Percentiles rank a stretch among this genome's conserved stretches.
These are phyloP conservation scores for Pythium pectinolyticum DNA, from an alignment of 352 stramenopile species.

Conservation along the genomic window DNA sequence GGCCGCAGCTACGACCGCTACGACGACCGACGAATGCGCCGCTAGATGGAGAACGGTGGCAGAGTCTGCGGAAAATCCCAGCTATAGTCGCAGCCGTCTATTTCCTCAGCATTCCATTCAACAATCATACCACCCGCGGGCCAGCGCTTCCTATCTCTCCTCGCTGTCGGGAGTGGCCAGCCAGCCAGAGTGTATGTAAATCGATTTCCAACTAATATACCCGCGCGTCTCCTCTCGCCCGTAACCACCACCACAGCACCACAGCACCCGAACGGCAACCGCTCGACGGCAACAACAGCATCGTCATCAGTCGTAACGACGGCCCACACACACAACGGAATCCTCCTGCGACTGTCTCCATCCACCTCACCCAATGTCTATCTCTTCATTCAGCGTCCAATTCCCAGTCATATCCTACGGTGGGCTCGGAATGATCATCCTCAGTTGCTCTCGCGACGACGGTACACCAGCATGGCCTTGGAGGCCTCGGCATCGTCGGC, in stretches of 20 bases:
- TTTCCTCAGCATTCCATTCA: no score
- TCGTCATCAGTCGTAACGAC: background rate
- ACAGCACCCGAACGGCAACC: slow-evolving; percentile 9
- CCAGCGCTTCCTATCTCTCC: no score
- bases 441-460: slow-evolving; percentile 23
- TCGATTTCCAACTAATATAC: slow-evolving; percentile 29
- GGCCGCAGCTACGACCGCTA: slow-evolving; percentile 40
- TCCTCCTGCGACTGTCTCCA: background rate
- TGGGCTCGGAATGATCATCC: no score
- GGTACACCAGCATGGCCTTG: slow-evolving; percentile 69
- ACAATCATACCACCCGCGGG: no score
- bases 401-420: no score
- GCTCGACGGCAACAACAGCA: slow-evolving; percentile 2
- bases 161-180: no score
- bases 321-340: background rate
- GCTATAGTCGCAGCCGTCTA: no score
- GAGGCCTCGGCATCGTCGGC: slow-evolving; percentile 57
- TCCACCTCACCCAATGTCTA: no score
- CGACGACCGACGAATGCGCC: slow-evolving; percentile 38
- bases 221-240: slow-evolving; percentile 25
- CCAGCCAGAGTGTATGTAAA: slow-evolving; percentile 32
- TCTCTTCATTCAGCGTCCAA: no score
- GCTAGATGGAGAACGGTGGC: slow-evolving; percentile 13
- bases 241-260: slow-evolving; percentile 11
- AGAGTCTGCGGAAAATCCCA: background rate